Percentiles rank a stretch among this genome's conserved stretches.
Conservation (phyloP, 148 eudicot genomes). For the Fagopyrum tataricum region DNA sequence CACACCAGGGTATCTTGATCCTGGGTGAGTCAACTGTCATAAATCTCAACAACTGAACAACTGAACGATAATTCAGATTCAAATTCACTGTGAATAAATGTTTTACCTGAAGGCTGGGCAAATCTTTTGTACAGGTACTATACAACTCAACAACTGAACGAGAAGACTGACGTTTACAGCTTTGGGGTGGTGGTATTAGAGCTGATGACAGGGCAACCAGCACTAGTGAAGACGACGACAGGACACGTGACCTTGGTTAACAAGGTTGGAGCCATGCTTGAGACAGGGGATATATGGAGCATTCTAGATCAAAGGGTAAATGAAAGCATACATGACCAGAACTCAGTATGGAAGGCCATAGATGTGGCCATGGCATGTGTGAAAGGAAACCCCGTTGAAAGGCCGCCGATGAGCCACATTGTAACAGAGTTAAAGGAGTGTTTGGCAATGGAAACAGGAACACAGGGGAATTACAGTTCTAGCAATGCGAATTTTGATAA, state of each 20-base stretch:
- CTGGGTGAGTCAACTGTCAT: neutral
- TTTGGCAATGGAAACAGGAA: slow-evolving; percentile 17
- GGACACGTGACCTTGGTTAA: neutral
- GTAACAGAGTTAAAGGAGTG: slow-evolving; percentile 23
- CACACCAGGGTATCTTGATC: slow-evolving; percentile 18
- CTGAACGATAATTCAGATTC: too few relatives aligned
- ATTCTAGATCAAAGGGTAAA: slow-evolving; percentile 7
- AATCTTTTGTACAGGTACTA: slow-evolving; percentile 5
- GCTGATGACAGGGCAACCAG: slow-evolving; percentile 8
- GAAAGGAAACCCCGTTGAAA: neutral
- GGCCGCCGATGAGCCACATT: slow-evolving; percentile 19
- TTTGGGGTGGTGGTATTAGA: slow-evolving; percentile 11
- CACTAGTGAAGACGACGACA: neutral
- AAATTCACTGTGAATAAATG: too few relatives aligned
- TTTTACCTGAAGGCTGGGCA: too few relatives aligned
- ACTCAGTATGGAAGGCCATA: slow-evolving; percentile 13
- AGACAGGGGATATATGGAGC: slow-evolving; percentile 10
- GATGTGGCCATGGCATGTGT: slow-evolving; percentile 16
- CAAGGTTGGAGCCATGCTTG: slow-evolving; percentile 9
- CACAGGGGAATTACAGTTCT: neutral
- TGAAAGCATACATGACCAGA: slow-evolving; percentile 11
- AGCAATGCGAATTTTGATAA: neutral
- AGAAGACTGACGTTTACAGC: slow-evolving; percentile 14
- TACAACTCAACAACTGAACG: slow-evolving; percentile 15
- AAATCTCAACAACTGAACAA: neutral